Percentiles rank a stretch among this genome's conserved stretches.
Evolutionary conservation across 306 rosid genomes (phyloP).

Genomic region (Trifolium dubium): DNA sequence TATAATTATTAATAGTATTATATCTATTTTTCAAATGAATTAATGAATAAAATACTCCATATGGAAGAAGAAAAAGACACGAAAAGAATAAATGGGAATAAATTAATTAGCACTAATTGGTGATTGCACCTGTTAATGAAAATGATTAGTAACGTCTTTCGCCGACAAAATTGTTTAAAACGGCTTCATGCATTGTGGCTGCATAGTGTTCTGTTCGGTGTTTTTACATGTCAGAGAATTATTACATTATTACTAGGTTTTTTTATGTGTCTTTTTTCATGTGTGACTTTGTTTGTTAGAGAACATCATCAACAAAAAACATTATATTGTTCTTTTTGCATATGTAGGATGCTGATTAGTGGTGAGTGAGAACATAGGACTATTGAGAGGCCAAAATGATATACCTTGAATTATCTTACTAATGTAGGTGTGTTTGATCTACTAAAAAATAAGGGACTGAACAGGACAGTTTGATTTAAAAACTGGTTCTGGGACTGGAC

Average conservation of each 20-base stretch:
- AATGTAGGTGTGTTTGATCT: too few relatives aligned
- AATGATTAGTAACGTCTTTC: conserved; percentile 80
- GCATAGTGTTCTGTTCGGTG: conserved; percentile 31
- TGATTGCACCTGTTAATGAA: conserved; percentile 45
- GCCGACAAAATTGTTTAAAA: conserved; percentile 85
- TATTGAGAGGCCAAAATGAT: too few relatives aligned
- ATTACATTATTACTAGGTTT: neutral
- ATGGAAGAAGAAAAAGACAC: neutral
- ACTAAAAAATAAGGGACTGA: too few relatives aligned
- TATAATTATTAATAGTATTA: conserved; percentile 4
- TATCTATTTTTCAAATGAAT: neutral
- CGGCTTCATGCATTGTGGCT: conserved; percentile 54
- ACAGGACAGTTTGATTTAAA: too few relatives aligned
- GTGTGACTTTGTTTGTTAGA: neutral
- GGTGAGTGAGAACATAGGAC: neutral
- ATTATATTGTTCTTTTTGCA: conserved; percentile 16
- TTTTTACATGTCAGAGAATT: conserved; percentile 36
- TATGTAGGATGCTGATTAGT: conserved; percentile 28
- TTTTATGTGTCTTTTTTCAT: conserved; percentile 4
- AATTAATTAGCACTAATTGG: conserved; percentile 57
- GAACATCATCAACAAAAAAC: neutral
- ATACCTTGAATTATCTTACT: too few relatives aligned
- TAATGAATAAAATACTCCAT: neutral
- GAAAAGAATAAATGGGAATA: conserved; percentile 38
- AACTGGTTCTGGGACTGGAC: too few relatives aligned